These are phyloP conservation scores for Pyropia yezoensis DNA, from an alignment of 23 red algal genomes.

Conservation along the genomic window DNA sequence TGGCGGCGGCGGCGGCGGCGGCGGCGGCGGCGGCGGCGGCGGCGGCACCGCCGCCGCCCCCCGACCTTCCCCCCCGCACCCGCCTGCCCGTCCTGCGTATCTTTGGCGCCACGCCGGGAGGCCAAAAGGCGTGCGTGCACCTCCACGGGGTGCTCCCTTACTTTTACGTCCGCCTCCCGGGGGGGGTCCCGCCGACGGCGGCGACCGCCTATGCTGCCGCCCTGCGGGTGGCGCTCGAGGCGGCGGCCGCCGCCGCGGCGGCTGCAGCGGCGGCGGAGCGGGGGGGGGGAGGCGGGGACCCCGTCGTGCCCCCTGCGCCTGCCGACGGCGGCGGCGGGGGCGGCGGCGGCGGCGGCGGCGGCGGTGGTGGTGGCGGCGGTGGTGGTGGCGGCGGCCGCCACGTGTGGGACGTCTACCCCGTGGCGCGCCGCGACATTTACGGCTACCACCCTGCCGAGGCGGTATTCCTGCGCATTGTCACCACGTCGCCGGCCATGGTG, in stretches of 20 bases:
- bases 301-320: not conserved
- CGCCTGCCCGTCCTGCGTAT: slow-evolving; percentile 76
- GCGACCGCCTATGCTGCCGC: slow-evolving; percentile 6
- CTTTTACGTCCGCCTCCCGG: slow-evolving; percentile 49
- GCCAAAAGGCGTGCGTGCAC: slow-evolving; percentile 73
- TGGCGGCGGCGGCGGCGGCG: not conserved
- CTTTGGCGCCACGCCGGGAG: slow-evolving; percentile 73
- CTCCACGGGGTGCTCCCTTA: slow-evolving; percentile 81
- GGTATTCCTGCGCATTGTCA: slow-evolving; percentile 50
- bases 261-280: not conserved
- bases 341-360: not conserved
- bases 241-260: not conserved
- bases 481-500: slow-evolving; percentile 40
- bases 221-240: slow-evolving; percentile 30
- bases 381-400: slow-evolving; percentile 20
- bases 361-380: slow-evolving; percentile 1
- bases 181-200: not conserved
- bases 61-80: not conserved
- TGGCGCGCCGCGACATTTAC: slow-evolving; percentile 43
- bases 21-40: not conserved
- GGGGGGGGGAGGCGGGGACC: not conserved
- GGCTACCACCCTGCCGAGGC: slow-evolving; percentile 34
- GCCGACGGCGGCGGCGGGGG: slow-evolving; percentile 1
- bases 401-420: slow-evolving; percentile 56
- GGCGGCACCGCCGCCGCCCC: not conserved